Evolutionary conservation across 495 filamentous ascomycete genomes (phyloP).

Genomic region (Podospora pseudoanserina): DNA sequence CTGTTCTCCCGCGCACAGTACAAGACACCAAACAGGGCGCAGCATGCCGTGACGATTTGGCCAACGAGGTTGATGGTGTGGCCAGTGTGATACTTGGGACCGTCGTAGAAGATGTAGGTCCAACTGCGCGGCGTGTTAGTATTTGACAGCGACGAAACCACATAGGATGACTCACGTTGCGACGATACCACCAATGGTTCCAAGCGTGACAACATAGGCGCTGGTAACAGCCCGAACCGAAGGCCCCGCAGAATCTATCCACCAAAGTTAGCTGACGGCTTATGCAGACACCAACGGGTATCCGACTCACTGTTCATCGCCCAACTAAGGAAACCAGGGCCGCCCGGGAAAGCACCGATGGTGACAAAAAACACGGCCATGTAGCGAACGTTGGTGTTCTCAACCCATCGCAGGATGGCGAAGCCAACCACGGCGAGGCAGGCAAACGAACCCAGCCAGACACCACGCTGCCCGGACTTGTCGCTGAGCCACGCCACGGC

Average conservation of each 20-base stretch:
- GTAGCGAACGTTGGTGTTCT: conserved; percentile 32
- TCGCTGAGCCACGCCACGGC: conserved; percentile 58
- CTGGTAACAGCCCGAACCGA: conserved; percentile 53
- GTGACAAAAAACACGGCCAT: conserved; percentile 48
- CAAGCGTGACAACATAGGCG: conserved; percentile 53
- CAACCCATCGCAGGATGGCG: conserved; percentile 30
- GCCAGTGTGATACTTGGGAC: conserved; percentile 49
- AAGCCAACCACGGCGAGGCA: conserved; percentile 47
- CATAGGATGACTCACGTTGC: conserved; percentile 39
- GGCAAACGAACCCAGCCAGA: conserved; percentile 49
- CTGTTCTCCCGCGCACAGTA: conserved; percentile 55
- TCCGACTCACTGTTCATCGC: conserved; percentile 46
- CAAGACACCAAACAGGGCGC: conserved; percentile 46
- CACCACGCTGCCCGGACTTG: conserved; percentile 56
- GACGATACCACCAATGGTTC: conserved; percentile 54
- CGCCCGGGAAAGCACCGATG: conserved; percentile 51
- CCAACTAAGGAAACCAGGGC: conserved; percentile 55
- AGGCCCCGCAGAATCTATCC: conserved; percentile 48
- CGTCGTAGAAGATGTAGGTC: conserved; percentile 52
- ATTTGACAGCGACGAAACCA: background rate
- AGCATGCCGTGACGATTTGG: conserved; percentile 40
- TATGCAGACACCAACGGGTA: background rate
- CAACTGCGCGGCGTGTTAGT: conserved; percentile 30
- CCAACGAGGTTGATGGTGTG: conserved; percentile 58
- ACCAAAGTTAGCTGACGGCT: background rate